A percentile compares a stretch with the other conserved stretches of the same genome.
These are phyloP conservation scores for Entonaema liquescens DNA, from an alignment of 495 filamentous ascomycete genomes.

Conservation along the genomic window DNA sequence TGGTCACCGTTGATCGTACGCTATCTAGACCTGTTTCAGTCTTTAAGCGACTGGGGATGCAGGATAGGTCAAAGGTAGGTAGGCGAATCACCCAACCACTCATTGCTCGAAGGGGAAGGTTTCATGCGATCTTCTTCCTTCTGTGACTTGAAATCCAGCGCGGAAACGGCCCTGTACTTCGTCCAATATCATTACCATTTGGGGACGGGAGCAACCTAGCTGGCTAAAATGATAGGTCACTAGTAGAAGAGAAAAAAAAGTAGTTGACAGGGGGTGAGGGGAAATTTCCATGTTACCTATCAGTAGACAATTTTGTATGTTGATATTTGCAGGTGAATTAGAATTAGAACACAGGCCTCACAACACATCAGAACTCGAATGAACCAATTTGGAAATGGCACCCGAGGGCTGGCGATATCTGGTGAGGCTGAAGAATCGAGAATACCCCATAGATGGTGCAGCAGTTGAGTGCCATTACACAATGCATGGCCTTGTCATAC, in stretches of 20 bases:
- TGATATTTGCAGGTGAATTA: background rate
- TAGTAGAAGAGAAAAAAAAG: background rate
- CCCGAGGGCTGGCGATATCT: conserved; percentile 27
- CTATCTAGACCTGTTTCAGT: conserved; percentile 46
- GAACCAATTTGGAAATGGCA: conserved; percentile 33
- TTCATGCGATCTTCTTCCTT: conserved; percentile 39
- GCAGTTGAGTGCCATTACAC: conserved; percentile 21
- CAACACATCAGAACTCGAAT: conserved; percentile 9
- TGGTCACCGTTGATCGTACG: conserved; percentile 36
- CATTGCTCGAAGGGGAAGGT: conserved; percentile 37
- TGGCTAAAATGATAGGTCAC: conserved; percentile 16
- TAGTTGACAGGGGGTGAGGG: conserved; percentile 20
- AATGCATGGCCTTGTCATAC: conserved; percentile 35
- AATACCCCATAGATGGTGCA: conserved; percentile 19
- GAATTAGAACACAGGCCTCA: background rate
- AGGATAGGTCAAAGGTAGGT: conserved; percentile 40
- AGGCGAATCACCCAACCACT: conserved; percentile 31
- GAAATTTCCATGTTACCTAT: background rate
- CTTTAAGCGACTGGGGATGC: conserved; percentile 38
- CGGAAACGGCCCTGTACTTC: conserved; percentile 33
- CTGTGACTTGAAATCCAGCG: conserved; percentile 26
- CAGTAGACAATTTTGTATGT: background rate
- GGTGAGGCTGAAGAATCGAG: conserved; percentile 38
- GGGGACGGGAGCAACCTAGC: conserved; percentile 38
- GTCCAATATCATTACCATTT: conserved; percentile 26